phyloP scores from a whole-genome alignment of 164 flowering plant species.

The Tinospora cordifolia region DNA sequence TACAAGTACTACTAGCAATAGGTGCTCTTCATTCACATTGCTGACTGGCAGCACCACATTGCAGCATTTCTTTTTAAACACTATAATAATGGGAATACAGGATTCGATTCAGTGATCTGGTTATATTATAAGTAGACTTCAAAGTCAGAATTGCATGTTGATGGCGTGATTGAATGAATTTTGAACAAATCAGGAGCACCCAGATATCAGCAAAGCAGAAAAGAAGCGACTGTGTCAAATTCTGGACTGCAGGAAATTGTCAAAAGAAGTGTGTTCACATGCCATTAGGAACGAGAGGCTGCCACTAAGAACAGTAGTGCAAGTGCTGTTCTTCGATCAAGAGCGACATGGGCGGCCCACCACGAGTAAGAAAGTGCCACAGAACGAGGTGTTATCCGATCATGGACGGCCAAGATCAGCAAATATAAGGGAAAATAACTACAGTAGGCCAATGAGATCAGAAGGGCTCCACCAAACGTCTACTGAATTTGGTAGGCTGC shows the following conservation, averaged over 20 bases:
- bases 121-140: too few relatives aligned
- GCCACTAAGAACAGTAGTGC: slow-evolving; percentile 86
- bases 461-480: not conserved
- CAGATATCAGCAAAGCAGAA: slow-evolving; percentile 54
- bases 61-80: too few relatives aligned
- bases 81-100: too few relatives aligned
- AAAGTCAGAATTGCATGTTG: not conserved
- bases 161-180: not conserved
- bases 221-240: slow-evolving; percentile 63
- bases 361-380: slow-evolving; percentile 10
- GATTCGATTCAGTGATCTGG: too few relatives aligned
- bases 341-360: slow-evolving; percentile 33
- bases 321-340: slow-evolving; percentile 75
- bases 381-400: slow-evolving; percentile 4
- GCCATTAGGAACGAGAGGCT: slow-evolving; percentile 72
- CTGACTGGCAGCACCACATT: too few relatives aligned
- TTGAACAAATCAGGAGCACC: slow-evolving; percentile 47
- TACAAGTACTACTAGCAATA: too few relatives aligned
- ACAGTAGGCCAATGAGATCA: not conserved
- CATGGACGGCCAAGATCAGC: not conserved
- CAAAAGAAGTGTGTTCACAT: slow-evolving; percentile 57
- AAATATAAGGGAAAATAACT: not conserved
- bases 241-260: slow-evolving; percentile 70
- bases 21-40: too few relatives aligned
- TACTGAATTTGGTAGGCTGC: not conserved